Percentiles rank a stretch among this genome's conserved stretches.
Evolutionary conservation across 2,329 filamentous ascomycete genomes (phyloP).

Genomic region (Chrysoporthe puriensis): DNA sequence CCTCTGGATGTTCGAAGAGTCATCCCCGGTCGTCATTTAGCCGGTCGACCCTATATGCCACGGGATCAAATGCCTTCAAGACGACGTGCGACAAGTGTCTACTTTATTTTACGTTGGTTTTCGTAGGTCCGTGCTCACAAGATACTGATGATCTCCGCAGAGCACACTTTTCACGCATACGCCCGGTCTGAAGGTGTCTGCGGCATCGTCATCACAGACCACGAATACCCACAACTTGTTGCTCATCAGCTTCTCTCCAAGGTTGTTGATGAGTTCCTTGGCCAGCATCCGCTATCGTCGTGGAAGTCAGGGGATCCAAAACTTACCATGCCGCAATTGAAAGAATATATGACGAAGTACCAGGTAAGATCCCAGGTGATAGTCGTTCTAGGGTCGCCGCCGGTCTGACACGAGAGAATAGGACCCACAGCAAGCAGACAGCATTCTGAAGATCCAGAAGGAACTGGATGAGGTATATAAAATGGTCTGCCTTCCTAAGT

Average conservation of each 20-base stretch:
- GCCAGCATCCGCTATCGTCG: slow-evolving; percentile 70
- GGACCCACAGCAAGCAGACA: slow-evolving; percentile 86
- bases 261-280: slow-evolving; percentile 83
- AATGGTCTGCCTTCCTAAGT: neutral
- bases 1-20: too few relatives aligned
- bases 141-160: slow-evolving; percentile 35
- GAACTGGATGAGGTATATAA: slow-evolving; percentile 71
- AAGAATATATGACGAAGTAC: slow-evolving; percentile 74
- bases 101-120: neutral
- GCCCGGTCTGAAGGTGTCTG: slow-evolving; percentile 74
- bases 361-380: slow-evolving; percentile 12
- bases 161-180: slow-evolving; percentile 80
- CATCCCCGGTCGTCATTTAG: neutral
- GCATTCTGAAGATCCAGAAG: slow-evolving; percentile 93
- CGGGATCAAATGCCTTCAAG: neutral
- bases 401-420: slow-evolving; percentile 47
- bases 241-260: slow-evolving; percentile 65
- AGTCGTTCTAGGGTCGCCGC: neutral
- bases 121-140: neutral
- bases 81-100: neutral
- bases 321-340: slow-evolving; percentile 71
- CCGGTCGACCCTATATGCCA: neutral
- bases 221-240: slow-evolving; percentile 60
- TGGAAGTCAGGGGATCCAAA: slow-evolving; percentile 61
- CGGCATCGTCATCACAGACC: slow-evolving; percentile 77